Evolutionary conservation across 2,329 filamentous ascomycete species (phyloP).

Genomic region (Pestalotiopsis fici): DNA sequence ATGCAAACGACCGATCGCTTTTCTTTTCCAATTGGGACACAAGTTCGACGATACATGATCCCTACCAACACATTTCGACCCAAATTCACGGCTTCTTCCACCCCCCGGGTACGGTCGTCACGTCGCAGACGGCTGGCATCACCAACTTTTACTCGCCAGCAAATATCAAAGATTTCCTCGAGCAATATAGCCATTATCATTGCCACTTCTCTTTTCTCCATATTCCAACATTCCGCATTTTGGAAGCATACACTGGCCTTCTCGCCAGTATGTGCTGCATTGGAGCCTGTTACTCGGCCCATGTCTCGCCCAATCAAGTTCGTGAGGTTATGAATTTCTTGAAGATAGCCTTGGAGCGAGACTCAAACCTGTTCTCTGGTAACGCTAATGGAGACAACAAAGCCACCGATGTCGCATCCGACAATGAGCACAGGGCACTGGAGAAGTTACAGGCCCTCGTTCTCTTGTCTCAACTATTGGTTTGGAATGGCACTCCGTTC

Average conservation of each 20-base stretch:
- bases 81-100: slow-evolving; percentile 59
- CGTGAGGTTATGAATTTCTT: slow-evolving; percentile 69
- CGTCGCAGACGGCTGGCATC: slow-evolving; percentile 53
- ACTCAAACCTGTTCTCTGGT: slow-evolving; percentile 48
- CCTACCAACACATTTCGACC: slow-evolving; percentile 55
- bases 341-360: slow-evolving; percentile 58
- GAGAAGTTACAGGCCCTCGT: slow-evolving; percentile 70
- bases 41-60: slow-evolving; percentile 47
- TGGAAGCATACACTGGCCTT: slow-evolving; percentile 66
- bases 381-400: slow-evolving; percentile 37
- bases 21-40: slow-evolving; percentile 54
- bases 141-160: slow-evolving; percentile 65
- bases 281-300: slow-evolving; percentile 73
- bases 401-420: slow-evolving; percentile 24
- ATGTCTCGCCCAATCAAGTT: slow-evolving; percentile 59
- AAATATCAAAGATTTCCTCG: slow-evolving; percentile 71
- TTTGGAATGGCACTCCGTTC: slow-evolving; percentile 69
- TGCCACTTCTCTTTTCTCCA: slow-evolving; percentile 75
- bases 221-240: slow-evolving; percentile 69
- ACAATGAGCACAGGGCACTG: slow-evolving; percentile 44
- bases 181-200: slow-evolving; percentile 72
- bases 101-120: slow-evolving; percentile 56
- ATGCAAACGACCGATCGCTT: slow-evolving; percentile 37
- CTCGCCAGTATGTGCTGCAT: slow-evolving; percentile 71
- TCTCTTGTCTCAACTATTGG: slow-evolving; percentile 61